Evolutionary conservation across 1,284 basidiomycete genomes (phyloP).

Genomic region (Sporisorium exsertum): DNA sequence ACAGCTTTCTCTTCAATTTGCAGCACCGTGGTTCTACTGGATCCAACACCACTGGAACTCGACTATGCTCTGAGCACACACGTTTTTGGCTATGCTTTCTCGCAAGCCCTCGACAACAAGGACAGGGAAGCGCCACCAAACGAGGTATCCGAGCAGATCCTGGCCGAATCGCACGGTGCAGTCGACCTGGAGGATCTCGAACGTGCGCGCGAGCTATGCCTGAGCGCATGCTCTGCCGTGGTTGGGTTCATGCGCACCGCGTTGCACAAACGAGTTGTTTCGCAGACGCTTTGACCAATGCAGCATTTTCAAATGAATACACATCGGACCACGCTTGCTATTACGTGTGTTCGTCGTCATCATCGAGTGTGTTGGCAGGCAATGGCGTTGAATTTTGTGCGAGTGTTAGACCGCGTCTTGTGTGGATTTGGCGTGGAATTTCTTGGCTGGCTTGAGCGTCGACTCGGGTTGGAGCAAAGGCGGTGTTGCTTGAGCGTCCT

Average conservation of each 20-base stretch:
- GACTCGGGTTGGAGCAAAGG: no score
- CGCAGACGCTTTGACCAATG: slow-evolving; percentile 16
- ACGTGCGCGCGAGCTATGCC: slow-evolving; percentile 26
- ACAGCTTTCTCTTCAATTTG: background rate
- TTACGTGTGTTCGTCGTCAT: background rate
- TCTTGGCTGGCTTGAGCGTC: slow-evolving; percentile 17
- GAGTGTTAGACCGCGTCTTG: background rate
- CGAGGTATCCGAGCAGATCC: slow-evolving; percentile 38
- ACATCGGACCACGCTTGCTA: background rate
- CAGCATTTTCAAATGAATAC: background rate
- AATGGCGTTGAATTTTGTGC: background rate
- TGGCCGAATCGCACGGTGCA: slow-evolving; percentile 40
- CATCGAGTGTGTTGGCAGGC: background rate
- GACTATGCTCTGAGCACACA: slow-evolving; percentile 57
- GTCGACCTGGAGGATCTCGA: slow-evolving; percentile 38
- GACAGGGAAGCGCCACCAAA: slow-evolving; percentile 12
- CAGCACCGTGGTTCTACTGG: slow-evolving; percentile 53
- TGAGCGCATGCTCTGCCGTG: slow-evolving; percentile 25
- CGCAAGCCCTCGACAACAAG: slow-evolving; percentile 23
- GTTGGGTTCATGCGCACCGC: slow-evolving; percentile 27
- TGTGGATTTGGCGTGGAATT: background rate
- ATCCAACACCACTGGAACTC: slow-evolving; percentile 59
- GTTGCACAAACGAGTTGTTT: slow-evolving; percentile 17
- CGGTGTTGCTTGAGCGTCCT: no score
- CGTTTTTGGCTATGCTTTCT: slow-evolving; percentile 61